Conservation (phyloP, 169 alveolate species). For the Eimeria tenella region DNA sequence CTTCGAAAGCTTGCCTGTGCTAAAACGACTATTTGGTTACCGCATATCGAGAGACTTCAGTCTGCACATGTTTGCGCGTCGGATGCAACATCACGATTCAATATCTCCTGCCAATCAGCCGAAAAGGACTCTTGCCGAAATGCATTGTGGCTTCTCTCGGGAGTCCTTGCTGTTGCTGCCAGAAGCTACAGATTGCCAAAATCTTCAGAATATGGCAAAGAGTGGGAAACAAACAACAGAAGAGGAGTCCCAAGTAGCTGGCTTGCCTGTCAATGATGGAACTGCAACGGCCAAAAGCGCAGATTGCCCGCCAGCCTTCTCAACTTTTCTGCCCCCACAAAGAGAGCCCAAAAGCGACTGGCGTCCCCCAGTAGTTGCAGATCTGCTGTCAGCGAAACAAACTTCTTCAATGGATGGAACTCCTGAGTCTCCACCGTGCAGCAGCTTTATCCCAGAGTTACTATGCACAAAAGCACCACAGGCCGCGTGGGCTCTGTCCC, state of each 20-base stretch:
- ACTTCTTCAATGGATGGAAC: slow-evolving; percentile 33
- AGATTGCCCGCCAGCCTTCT: background rate
- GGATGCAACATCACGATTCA: slow-evolving; percentile 48
- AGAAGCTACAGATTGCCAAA: slow-evolving; percentile 8
- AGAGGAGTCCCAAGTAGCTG: background rate
- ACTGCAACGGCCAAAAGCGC: background rate
- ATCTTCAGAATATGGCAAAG: background rate
- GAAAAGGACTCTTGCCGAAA: slow-evolving; percentile 32
- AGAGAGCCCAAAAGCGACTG: slow-evolving; percentile 4
- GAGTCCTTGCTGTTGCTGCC: slow-evolving; percentile 45
- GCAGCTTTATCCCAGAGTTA: slow-evolving; percentile 49
- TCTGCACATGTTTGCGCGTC: slow-evolving; percentile 71
- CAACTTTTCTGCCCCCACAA: slow-evolving; percentile 14
- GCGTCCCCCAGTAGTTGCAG: slow-evolving; percentile 60
- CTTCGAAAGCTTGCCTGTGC: slow-evolving; percentile 40
- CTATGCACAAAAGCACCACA: slow-evolving; percentile 65
- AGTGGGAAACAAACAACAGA: background rate
- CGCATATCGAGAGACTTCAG: slow-evolving; percentile 63
- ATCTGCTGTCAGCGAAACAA: background rate
- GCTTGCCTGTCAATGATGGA: background rate
- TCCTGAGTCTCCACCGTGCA: slow-evolving; percentile 28
- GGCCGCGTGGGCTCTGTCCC: slow-evolving; percentile 54
- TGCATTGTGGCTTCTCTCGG: slow-evolving; percentile 59
- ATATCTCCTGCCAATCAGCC: slow-evolving; percentile 9
- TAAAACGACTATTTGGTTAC: slow-evolving; percentile 49